Conservation (phyloP, 306 rosid species). For the Corylus heterophylla region DNA sequence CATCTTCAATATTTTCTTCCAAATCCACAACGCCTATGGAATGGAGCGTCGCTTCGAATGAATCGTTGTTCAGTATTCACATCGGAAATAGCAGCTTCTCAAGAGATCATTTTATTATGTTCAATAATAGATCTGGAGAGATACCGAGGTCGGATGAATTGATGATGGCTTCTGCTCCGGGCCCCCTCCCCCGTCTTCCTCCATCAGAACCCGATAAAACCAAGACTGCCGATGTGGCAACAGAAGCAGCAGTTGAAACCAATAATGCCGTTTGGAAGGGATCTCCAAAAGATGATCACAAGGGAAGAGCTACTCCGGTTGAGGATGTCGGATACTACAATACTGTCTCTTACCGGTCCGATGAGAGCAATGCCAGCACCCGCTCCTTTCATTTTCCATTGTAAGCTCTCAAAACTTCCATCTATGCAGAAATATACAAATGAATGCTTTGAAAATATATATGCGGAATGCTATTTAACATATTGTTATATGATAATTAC, state of each 20-base stretch:
- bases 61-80: conserved; percentile 68
- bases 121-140: conserved; percentile 39
- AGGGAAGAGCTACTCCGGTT: background rate
- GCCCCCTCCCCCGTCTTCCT: conserved; percentile 15
- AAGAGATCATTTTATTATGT: conserved; percentile 30
- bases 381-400: conserved; percentile 64
- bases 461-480: too few species aligned
- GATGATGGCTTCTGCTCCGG: background rate
- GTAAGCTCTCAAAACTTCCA: conserved; percentile 35
- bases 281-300: conserved; percentile 4
- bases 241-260: conserved; percentile 15
- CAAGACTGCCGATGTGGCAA: conserved; percentile 5
- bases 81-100: conserved; percentile 63
- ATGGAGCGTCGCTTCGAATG: conserved; percentile 75
- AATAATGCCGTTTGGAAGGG: background rate
- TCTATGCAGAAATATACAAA: background rate
- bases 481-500: too few species aligned
- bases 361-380: conserved; percentile 37
- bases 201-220: conserved; percentile 8
- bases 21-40: conserved; percentile 46
- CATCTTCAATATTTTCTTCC: conserved; percentile 43
- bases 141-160: conserved; percentile 32
- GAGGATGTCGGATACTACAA: conserved; percentile 15
- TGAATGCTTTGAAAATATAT: too few species aligned
- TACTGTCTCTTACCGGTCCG: conserved; percentile 22